Base-by-base conservation (phyloP, 2,329 filamentous ascomycete species). In the Coniochaeta hoffmannii region DNA sequence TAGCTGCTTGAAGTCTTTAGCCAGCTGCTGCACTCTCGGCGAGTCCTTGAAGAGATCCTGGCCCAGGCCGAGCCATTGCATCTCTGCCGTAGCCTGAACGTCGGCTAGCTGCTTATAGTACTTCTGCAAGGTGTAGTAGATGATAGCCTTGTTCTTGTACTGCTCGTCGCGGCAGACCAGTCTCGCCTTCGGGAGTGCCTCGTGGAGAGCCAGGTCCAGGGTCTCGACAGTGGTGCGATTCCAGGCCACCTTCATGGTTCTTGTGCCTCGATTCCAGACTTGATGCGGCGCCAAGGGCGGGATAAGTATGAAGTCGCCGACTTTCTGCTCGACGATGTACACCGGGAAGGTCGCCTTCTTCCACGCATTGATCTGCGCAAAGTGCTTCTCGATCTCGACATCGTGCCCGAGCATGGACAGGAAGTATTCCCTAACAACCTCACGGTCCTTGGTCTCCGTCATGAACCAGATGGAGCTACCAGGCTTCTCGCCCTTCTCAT, bases 381-480 rank as follows among this genome's bases (percentile, higher is more conserved):
- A 97, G 69, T 97, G 93, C 61, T 93, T 90, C 67, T 99, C 94
- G 17, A 97, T 90, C 66, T 97, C 93, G 58, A 97, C 92, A 64
- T 99, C 93, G 66, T 99, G 94, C 1, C 94, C 94, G 5, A 99
- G 79, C 69, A 90, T 89, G 1, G 91, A 96, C 51, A 95, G 75
- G 76, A 95, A 99, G 69, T 96, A 97, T 65, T 97, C 93, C 0
- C 91, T 87, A 2, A 97, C 91, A 4, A 93, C 79, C 58, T 92
- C 87, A 1, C 94, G 86, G 65, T 99, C 94, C 64, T 94, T 95
- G 34, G 86, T 91, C 68, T 97, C 91, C 0, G 94, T 97, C 94
- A 99, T 97, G 68, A 97, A 96, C 94, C 94, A 99, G 35, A 99
- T 83, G 0, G 94, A 97, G 55, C 89, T 96, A 1, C 94, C 94